phyloP scores from a whole-genome alignment of 805 yeast species.

The Ogataea chonburiensis region DNA sequence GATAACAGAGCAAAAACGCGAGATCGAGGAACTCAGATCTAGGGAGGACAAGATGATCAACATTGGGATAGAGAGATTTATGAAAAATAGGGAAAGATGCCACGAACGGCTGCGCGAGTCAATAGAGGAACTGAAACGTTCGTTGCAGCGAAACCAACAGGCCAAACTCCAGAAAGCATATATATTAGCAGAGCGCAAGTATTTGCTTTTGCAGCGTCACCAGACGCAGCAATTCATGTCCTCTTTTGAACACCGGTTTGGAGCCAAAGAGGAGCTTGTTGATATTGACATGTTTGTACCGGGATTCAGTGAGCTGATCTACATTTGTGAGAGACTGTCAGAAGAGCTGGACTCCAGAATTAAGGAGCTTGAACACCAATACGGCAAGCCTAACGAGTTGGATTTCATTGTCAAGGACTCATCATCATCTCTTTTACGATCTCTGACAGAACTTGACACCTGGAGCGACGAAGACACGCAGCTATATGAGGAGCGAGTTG shows the following conservation, averaged over 20 bases:
- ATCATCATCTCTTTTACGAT: constrained; percentile 43
- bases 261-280: constrained; percentile 10
- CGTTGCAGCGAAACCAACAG: constrained; percentile 43
- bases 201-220: constrained; percentile 24
- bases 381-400: constrained; percentile 47
- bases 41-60: constrained; percentile 49
- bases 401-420: constrained; percentile 51
- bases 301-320: constrained; percentile 19
- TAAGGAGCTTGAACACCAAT: constrained; percentile 49
- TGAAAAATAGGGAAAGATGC: constrained; percentile 39
- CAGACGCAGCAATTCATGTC: constrained; percentile 35
- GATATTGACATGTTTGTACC: constrained; percentile 21
- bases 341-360: constrained; percentile 44
- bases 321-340: constrained; percentile 23
- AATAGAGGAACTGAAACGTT: constrained; percentile 40
- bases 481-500: constrained; percentile 41
- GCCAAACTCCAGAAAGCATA: constrained; percentile 44
- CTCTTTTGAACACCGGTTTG: constrained; percentile 34
- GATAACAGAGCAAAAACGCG: constrained; percentile 77
- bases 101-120: constrained; percentile 40
- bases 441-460: constrained; percentile 50
- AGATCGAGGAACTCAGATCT: constrained; percentile 63
- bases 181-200: constrained; percentile 45
- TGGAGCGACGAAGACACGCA: constrained; percentile 52
- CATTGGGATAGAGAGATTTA: constrained; percentile 36